Evolutionary conservation across 2,329 filamentous ascomycete species (phyloP).

Genomic region (Alternaria sp.): DNA sequence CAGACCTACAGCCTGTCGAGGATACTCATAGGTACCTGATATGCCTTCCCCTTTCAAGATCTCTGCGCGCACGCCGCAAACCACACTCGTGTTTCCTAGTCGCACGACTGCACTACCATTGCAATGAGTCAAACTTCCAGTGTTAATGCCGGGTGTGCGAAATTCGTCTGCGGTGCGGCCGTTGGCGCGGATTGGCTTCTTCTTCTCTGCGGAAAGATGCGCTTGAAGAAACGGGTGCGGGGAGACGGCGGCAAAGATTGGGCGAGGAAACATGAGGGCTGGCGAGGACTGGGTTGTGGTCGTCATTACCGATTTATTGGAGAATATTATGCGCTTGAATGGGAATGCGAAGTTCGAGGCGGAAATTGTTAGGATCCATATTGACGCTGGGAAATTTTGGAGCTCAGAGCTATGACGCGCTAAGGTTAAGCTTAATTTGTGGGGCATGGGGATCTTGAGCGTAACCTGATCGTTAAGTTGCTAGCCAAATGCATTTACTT

Average conservation of each 20-base stretch:
- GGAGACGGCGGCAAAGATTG: slow-evolving; percentile 87
- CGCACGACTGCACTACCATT: slow-evolving; percentile 90
- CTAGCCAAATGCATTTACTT: not conserved
- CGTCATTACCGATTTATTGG: slow-evolving; percentile 29
- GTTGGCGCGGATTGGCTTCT: slow-evolving; percentile 76
- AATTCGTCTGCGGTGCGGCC: slow-evolving; percentile 75
- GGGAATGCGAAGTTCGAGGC: not conserved
- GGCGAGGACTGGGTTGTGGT: slow-evolving; percentile 32
- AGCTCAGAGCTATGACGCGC: slow-evolving; percentile 37
- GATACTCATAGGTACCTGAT: slow-evolving; percentile 63
- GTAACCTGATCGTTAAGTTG: slow-evolving; percentile 2
- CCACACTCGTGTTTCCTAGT: slow-evolving; percentile 89
- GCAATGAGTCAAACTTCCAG: slow-evolving; percentile 84
- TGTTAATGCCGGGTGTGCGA: slow-evolving; percentile 78
- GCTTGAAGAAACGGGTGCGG: slow-evolving; percentile 89
- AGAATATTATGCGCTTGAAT: not conserved
- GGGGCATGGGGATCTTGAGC: slow-evolving; percentile 17
- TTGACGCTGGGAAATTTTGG: slow-evolving; percentile 36
- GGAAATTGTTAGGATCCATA: not conserved
- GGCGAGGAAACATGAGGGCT: slow-evolving; percentile 63
- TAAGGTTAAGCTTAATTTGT: slow-evolving; percentile 29
- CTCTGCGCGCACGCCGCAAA: slow-evolving; percentile 90
- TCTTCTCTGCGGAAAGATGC: slow-evolving; percentile 73
- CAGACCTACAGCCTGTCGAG: slow-evolving; percentile 24
- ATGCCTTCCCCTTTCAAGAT: slow-evolving; percentile 79